Evolutionary conservation across 2,329 filamentous ascomycete species (phyloP).

Genomic region (Cercospora citrullina): DNA sequence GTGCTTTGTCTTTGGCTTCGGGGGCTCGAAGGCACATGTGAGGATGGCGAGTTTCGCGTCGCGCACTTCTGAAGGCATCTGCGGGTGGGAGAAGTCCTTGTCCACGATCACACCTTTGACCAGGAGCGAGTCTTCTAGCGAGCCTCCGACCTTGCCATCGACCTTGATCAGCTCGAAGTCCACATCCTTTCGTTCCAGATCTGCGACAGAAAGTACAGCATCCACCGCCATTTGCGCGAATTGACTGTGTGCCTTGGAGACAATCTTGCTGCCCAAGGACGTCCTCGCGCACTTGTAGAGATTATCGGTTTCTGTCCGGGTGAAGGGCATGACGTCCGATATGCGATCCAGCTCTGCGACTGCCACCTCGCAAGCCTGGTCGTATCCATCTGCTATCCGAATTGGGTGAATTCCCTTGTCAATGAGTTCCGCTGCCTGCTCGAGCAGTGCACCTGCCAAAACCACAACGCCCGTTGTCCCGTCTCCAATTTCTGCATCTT

Average conservation of each 20-base stretch:
- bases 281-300: conserved; percentile 93
- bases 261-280: conserved; percentile 96
- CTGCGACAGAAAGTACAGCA: conserved; percentile 92
- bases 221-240: conserved; percentile 97
- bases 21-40: conserved; percentile 96
- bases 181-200: conserved; percentile 93
- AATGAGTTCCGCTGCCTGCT: conserved; percentile 95
- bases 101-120: conserved; percentile 98
- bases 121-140: conserved; percentile 88
- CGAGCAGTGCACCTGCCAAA: conserved; percentile 86
- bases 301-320: conserved; percentile 75
- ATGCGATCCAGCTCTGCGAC: conserved; percentile 90
- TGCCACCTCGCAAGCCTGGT: conserved; percentile 95
- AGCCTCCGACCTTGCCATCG: conserved; percentile 93
- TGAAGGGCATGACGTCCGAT: conserved; percentile 86
- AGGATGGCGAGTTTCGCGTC: conserved; percentile 97
- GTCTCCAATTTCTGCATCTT: conserved; percentile 98
- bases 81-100: conserved; percentile 99
- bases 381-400: conserved; percentile 96
- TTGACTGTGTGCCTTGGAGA: conserved; percentile 97
- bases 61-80: conserved; percentile 94
- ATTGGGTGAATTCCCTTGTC: conserved; percentile 99
- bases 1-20: conserved; percentile 99
- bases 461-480: conserved; percentile 98
- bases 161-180: conserved; percentile 99